A percentile compares a stretch with the other conserved stretches of the same genome.
Evolutionary conservation across 306 rosid species (phyloP).

Genomic region (Macrotyloma uniflorum): DNA sequence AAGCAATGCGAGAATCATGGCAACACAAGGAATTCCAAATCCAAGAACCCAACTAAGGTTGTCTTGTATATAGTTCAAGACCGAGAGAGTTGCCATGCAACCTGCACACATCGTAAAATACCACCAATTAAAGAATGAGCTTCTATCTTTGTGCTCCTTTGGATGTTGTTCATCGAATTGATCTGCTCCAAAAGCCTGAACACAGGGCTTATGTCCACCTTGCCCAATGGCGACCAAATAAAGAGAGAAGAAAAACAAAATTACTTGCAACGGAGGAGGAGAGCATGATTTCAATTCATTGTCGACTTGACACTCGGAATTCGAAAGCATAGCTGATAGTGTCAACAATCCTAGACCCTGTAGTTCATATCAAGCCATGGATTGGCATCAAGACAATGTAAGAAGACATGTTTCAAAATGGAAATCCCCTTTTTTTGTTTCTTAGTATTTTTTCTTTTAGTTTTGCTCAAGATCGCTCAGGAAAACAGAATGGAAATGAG

Average conservation of each 20-base stretch:
- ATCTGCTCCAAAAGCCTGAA: conserved; percentile 83
- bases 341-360: conserved; percentile 73
- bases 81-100: conserved; percentile 27
- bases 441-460: no score
- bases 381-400: background rate
- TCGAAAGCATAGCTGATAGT: conserved; percentile 48
- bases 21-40: conserved; percentile 63
- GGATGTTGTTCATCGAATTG: conserved; percentile 70
- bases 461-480: background rate
- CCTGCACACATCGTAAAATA: conserved; percentile 58
- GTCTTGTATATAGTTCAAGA: conserved; percentile 58
- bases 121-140: conserved; percentile 95
- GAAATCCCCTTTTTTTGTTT: background rate
- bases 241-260: conserved; percentile 64
- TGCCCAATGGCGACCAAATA: conserved; percentile 68
- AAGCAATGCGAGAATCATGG: conserved; percentile 51
- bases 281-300: conserved; percentile 33
- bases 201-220: conserved; percentile 86
- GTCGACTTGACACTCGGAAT: conserved; percentile 23
- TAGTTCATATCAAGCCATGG: conserved; percentile 3
- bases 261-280: conserved; percentile 45
- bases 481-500: background rate
- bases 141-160: conserved; percentile 63
- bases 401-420: background rate
- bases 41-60: conserved; percentile 69